Base-by-base conservation (phyloP, 2,329 filamentous ascomycete genomes). In the Colletotrichum plurivorum region DNA sequence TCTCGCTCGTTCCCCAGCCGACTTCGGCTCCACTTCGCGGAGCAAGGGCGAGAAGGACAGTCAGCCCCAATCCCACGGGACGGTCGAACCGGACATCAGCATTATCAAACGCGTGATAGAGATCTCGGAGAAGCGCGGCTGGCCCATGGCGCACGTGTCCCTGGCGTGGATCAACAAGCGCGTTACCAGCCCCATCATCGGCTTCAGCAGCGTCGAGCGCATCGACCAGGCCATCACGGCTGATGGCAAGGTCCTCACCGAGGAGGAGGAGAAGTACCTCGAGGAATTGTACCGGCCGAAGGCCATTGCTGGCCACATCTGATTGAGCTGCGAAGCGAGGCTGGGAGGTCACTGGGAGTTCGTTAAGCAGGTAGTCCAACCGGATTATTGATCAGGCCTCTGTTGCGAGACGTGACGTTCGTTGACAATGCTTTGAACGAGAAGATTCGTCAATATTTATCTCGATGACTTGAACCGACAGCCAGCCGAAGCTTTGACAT, bases 121-220 rank as follows among this genome's bases (percentile, higher is more conserved):
- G 75, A 72, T 91, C 15, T 88, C 89, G 0, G 81, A 83, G 71
- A 88, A 89, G 78, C 84, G 85, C 71, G 84, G 81, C 0, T 84
- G 87, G 75, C 87, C 84, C 71, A 92, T 93, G 86, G 87, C 88
- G 52, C 86, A 91, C 64, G 86, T 93, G 20, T 85, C 88, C 1
- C 83, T 90, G 63, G 89, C 89, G 3, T 93, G 91, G 91, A 84
- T 86, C 65, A 80, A 88, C 71, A 82, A 84, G 71, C 81, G 84
- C 52, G 84, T 85, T 6, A 78, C 83, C 25, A 87, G 84, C 72
- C 89, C 89, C 2, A 92, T 92, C 67, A 81, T 91, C 61, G 90
- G 91, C 0, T 81, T 92, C 72, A 87, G 83, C 71, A 91, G 83
- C 61, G 80, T 85, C 41, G 82, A 84, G 66, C 81, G 90, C n/a